Percentiles rank a stretch among this genome's conserved stretches.
phyloP scores from a whole-genome alignment of 1,284 basidiomycete genomes.

The Pyrrhoderma lamaoense region DNA sequence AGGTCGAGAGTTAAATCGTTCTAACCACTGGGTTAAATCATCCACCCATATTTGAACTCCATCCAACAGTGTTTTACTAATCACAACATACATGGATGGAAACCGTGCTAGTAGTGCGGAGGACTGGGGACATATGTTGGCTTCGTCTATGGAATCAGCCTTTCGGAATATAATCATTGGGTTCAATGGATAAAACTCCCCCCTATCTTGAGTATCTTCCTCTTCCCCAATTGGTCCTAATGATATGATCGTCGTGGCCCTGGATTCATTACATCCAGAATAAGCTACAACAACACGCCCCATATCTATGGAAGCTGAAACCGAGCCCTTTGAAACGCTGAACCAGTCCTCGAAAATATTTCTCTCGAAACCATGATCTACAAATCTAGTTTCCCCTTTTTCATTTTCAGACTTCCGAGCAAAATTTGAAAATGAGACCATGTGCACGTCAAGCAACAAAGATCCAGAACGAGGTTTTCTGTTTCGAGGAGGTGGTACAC shows the following conservation, averaged over 20 bases:
- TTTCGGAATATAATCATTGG: constrained; percentile 12
- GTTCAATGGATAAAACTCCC: neutral
- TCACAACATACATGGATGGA: constrained; percentile 55
- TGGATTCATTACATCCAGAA: constrained; percentile 5
- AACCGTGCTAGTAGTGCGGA: constrained; percentile 37
- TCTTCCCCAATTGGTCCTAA: constrained; percentile 13
- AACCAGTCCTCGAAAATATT: constrained; percentile 14
- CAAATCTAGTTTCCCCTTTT: neutral
- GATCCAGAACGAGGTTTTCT: constrained; percentile 22
- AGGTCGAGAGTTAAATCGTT: constrained; percentile 28
- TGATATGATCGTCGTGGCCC: constrained; percentile 22
- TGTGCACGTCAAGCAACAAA: constrained; percentile 24
- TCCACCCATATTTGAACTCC: constrained; percentile 82
- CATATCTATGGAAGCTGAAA: constrained; percentile 5
- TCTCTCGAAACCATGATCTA: too few species aligned
- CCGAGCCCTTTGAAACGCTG: neutral
- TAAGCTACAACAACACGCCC: constrained; percentile 14
- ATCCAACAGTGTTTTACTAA: constrained; percentile 63
- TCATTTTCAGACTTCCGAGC: neutral
- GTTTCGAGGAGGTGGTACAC: constrained; percentile 18
- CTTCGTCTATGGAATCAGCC: neutral
- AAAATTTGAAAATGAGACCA: constrained; percentile 14
- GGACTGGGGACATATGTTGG: neutral
- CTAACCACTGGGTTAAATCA: constrained; percentile 67
- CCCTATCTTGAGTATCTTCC: neutral